phyloP scores from a whole-genome alignment of 2,329 filamentous ascomycete species.

The Phyllosticta capitalensis region DNA sequence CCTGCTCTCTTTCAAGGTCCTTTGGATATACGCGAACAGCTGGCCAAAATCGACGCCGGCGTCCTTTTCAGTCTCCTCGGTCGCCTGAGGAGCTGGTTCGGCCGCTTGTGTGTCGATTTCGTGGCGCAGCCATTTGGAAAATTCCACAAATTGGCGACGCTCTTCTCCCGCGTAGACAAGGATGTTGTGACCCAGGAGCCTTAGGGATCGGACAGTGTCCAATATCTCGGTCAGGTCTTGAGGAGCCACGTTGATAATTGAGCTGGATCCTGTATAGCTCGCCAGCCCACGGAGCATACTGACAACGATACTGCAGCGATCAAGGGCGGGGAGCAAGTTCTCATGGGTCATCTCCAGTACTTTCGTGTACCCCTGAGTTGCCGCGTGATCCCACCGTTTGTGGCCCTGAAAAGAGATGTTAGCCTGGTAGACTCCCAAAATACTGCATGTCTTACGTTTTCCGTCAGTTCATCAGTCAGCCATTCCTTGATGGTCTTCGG shows the following conservation, averaged over 20 bases:
- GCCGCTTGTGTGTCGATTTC: constrained; percentile 71
- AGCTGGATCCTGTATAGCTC: constrained; percentile 62
- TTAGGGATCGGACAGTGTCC: constrained; percentile 66
- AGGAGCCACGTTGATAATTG: constrained; percentile 43
- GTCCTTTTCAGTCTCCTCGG: constrained; percentile 71
- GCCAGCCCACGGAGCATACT: constrained; percentile 77
- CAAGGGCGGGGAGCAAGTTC: constrained; percentile 78
- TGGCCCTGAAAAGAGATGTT: constrained; percentile 53
- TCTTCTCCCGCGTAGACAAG: constrained; percentile 65
- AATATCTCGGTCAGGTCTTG: constrained; percentile 37
- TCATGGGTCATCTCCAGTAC: constrained; percentile 73
- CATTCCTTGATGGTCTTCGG: constrained; percentile 71
- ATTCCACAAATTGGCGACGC: constrained; percentile 64
- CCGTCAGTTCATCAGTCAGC: constrained; percentile 73
- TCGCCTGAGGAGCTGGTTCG: constrained; percentile 47
- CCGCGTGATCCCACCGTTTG: constrained; percentile 89
- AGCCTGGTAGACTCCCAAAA: background rate
- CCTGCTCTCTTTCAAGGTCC: constrained; percentile 57
- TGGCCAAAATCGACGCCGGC: constrained; percentile 63
- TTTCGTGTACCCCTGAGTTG: constrained; percentile 65
- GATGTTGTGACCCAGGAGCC: constrained; percentile 63
- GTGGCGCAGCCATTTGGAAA: constrained; percentile 75
- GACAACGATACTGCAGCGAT: constrained; percentile 71
- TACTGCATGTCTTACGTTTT: constrained; percentile 49
- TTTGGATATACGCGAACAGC: constrained; percentile 68